Evolutionary conservation across 495 filamentous ascomycete genomes (phyloP).

Genomic region (Xylaria sp.): DNA sequence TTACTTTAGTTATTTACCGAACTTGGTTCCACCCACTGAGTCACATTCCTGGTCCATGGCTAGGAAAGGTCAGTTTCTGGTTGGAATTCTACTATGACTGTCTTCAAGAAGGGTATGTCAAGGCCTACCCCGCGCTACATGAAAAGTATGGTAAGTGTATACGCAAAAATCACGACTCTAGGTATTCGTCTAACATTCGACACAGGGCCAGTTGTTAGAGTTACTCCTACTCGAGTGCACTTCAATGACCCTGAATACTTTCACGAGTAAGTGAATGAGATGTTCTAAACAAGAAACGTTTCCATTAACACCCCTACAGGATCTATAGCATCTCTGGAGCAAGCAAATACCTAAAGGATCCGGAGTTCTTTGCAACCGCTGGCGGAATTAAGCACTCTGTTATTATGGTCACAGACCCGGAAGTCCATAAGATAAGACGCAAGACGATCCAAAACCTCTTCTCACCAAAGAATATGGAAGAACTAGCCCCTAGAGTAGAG

Average conservation of each 20-base stretch:
- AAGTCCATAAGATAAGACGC: not conserved
- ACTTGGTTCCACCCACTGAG: conserved; percentile 13
- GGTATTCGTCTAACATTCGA: not conserved
- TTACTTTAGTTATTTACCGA: not conserved
- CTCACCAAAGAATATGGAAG: conserved; percentile 9
- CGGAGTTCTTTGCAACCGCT: conserved; percentile 10
- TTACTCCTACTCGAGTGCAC: conserved; percentile 12
- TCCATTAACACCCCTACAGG: not conserved
- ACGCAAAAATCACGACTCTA: not conserved
- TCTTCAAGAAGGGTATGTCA: conserved; percentile 9
- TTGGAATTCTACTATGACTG: conserved; percentile 20
- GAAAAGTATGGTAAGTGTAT: conserved; percentile 15
- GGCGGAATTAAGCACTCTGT: conserved; percentile 17
- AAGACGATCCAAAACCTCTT: conserved; percentile 16
- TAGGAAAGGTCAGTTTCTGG: conserved; percentile 1
- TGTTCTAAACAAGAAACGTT: not conserved
- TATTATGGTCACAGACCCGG: not conserved
- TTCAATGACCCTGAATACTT: conserved; percentile 20
- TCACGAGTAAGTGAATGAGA: conserved; percentile 6
- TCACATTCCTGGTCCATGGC: conserved; percentile 18
- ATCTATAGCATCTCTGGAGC: conserved; percentile 5
- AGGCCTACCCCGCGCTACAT: conserved; percentile 7
- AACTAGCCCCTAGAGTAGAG: not conserved
- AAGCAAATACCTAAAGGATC: conserved; percentile 17
- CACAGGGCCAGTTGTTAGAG: conserved; percentile 17